A percentile compares a stretch with the other conserved stretches of the same genome.
Evolutionary conservation across 2,329 filamentous ascomycete genomes (phyloP).

Genomic region (Phialophora tarda): DNA sequence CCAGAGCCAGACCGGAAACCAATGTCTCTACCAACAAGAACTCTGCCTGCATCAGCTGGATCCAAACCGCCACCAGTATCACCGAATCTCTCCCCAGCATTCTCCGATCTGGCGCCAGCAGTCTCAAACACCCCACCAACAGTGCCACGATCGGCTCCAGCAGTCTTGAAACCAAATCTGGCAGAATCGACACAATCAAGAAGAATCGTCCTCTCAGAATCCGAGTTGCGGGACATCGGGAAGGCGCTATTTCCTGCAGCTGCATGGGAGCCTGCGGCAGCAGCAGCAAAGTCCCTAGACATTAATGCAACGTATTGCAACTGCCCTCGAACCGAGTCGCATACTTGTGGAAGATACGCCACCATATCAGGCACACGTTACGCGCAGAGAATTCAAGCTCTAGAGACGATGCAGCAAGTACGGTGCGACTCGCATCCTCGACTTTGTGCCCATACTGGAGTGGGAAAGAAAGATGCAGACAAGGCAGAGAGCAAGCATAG

Average conservation of each 20-base stretch:
- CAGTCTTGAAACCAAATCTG: neutral
- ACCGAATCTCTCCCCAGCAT: neutral
- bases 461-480: neutral
- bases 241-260: neutral
- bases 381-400: neutral
- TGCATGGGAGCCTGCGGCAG: neutral
- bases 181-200: neutral
- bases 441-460: neutral
- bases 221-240: neutral
- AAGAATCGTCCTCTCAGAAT: neutral
- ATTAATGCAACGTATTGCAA: neutral
- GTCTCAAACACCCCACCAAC: neutral
- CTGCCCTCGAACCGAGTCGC: neutral
- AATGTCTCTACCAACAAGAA: neutral
- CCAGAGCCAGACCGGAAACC: neutral
- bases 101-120: neutral
- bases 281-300: neutral
- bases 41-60: neutral
- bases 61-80: too few relatives aligned
- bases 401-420: neutral
- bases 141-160: too few relatives aligned
- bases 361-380: neutral
- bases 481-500: neutral
- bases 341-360: neutral
- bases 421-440: neutral